Evolutionary conservation across 257 asterid genomes (phyloP).

Genomic region (Paulownia fortunei): DNA sequence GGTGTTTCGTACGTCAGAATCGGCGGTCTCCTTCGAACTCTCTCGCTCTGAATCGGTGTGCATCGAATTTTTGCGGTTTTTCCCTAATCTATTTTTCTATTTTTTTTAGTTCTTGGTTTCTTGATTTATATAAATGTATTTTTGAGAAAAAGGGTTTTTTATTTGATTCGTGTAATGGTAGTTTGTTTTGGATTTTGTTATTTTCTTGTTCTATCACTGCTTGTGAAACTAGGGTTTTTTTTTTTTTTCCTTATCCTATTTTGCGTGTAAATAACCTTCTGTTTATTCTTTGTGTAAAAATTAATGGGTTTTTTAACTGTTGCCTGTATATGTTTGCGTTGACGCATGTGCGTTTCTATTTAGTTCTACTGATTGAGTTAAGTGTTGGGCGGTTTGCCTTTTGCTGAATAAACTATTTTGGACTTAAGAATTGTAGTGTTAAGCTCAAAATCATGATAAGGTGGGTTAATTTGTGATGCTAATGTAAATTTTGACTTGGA

Average conservation of each 20-base stretch:
- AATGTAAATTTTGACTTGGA: not conserved
- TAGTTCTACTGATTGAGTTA: not conserved
- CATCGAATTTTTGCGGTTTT: not conserved
- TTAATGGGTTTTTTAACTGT: slow-evolving; percentile 1
- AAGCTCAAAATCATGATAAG: not conserved
- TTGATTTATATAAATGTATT: not conserved
- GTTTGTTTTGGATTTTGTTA: not conserved
- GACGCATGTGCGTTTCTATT: not conserved
- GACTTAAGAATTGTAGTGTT: not conserved
- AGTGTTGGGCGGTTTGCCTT: not conserved
- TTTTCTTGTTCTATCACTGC: not conserved
- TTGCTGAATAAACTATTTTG: not conserved
- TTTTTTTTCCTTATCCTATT: not conserved
- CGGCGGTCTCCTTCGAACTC: slow-evolving; percentile 16
- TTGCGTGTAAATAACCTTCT: not conserved
- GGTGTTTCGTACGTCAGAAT: slow-evolving; percentile 4
- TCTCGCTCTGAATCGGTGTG: slow-evolving; percentile 34
- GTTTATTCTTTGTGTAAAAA: not conserved
- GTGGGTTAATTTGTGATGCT: not conserved
- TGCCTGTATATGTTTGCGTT: not conserved
- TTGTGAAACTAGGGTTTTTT: not conserved
- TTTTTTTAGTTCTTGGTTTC: not conserved
- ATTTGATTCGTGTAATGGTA: not conserved
- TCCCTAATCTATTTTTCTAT: not conserved
- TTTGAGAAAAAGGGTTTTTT: not conserved